Conservation (phyloP, 23 red algal genomes). For the Gracilariopsis chorda region DNA sequence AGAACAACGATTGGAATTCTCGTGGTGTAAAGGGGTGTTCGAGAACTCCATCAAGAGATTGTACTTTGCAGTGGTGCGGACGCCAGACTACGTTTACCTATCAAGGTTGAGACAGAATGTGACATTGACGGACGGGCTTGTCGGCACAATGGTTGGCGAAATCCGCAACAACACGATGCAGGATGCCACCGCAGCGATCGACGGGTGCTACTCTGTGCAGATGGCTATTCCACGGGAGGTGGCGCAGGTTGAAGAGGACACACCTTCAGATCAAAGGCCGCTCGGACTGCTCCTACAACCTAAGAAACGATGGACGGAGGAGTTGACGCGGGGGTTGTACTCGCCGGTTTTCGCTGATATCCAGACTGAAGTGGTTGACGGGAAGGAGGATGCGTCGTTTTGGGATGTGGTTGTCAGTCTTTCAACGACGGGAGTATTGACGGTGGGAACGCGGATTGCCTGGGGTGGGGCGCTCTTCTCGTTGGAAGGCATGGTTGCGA, state of each 20-base stretch:
- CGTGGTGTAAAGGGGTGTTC: slow-evolving; percentile 64
- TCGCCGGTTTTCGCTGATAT: slow-evolving; percentile 5
- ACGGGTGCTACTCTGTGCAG: slow-evolving; percentile 33
- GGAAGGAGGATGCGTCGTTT: not conserved
- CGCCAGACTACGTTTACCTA: slow-evolving; percentile 64
- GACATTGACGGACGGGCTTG: slow-evolving; percentile 27
- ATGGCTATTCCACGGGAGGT: slow-evolving; percentile 22
- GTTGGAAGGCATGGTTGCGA: slow-evolving; percentile 38
- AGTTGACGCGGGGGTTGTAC: slow-evolving; percentile 2
- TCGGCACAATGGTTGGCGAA: slow-evolving; percentile 3
- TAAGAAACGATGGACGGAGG: slow-evolving; percentile 7
- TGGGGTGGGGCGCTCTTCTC: slow-evolving; percentile 46
- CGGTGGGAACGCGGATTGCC: slow-evolving; percentile 28
- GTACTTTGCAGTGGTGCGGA: slow-evolving; percentile 50
- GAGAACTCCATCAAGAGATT: slow-evolving; percentile 41
- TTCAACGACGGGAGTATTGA: slow-evolving; percentile 30
- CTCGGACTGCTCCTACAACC: slow-evolving; percentile 5
- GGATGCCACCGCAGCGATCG: slow-evolving; percentile 11
- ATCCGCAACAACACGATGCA: slow-evolving; percentile 13
- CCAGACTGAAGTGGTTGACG: not conserved
- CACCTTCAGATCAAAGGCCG: slow-evolving; percentile 4
- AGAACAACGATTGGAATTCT: slow-evolving; percentile 2
- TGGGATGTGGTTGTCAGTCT: not conserved
- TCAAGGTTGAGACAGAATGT: slow-evolving; percentile 36
- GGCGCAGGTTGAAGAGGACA: not conserved